Conservation (phyloP, 1,284 basidiomycete genomes). For the Microbotryomycetes sp. region DNA sequence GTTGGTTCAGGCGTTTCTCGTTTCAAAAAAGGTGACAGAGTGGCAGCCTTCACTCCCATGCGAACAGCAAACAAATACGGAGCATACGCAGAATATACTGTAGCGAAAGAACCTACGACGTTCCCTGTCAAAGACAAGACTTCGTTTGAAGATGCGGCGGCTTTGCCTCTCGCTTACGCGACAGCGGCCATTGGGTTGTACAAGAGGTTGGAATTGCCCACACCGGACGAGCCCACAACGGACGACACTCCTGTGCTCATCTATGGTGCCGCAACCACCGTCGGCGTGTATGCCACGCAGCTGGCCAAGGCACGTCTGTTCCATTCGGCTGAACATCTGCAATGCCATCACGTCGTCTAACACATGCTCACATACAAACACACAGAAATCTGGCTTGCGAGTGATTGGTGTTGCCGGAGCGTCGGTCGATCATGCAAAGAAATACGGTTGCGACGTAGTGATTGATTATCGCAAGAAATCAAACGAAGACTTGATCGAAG, state of each 20-base stretch:
- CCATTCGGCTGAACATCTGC: neutral
- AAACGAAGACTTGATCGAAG: slow-evolving; percentile 21
- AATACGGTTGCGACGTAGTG: slow-evolving; percentile 37
- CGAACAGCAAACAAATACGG: slow-evolving; percentile 27
- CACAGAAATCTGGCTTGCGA: slow-evolving; percentile 34
- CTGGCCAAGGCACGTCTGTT: slow-evolving; percentile 35
- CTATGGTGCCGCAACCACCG: slow-evolving; percentile 41
- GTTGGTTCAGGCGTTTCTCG: slow-evolving; percentile 36
- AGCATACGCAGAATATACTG: slow-evolving; percentile 35
- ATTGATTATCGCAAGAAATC: slow-evolving; percentile 39
- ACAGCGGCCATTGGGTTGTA: slow-evolving; percentile 43
- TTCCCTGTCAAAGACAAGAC: slow-evolving; percentile 32
- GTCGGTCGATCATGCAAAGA: slow-evolving; percentile 25
- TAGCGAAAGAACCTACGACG: slow-evolving; percentile 19
- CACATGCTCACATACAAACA: no score
- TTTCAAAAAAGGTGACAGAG: slow-evolving; percentile 37
- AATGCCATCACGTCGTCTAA: neutral
- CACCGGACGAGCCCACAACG: slow-evolving; percentile 17
- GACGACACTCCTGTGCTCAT: slow-evolving; percentile 35
- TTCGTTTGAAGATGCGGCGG: slow-evolving; percentile 41
- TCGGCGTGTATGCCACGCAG: slow-evolving; percentile 42
- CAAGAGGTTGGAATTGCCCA: slow-evolving; percentile 33
- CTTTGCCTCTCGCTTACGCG: slow-evolving; percentile 41
- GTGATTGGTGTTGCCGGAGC: slow-evolving; percentile 41
- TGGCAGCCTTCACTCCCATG: slow-evolving; percentile 39